A percentile compares a stretch with the other conserved stretches of the same genome.
phyloP scores from a whole-genome alignment of 108 stramenopile genomes.

The Hondaea fermentalgiana region DNA sequence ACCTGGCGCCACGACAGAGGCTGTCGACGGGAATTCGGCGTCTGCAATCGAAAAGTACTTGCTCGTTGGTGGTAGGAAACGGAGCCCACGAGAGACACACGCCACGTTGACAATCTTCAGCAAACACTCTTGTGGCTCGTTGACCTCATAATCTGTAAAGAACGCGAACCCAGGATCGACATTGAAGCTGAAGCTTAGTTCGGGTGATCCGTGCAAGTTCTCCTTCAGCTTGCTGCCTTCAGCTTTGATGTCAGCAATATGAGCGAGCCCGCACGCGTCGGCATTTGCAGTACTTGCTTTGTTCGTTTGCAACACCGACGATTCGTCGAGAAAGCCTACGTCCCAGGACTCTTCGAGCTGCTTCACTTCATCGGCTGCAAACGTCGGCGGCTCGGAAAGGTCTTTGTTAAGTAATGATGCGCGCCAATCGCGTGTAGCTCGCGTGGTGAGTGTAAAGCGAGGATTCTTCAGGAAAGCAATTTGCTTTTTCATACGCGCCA shows the following conservation, averaged over 20 bases:
- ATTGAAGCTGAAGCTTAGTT: background rate
- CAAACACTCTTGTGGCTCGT: background rate
- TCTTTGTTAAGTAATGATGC: background rate
- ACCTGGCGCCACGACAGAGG: background rate
- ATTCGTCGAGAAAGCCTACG: background rate
- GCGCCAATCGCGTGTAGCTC: background rate
- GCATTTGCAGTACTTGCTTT: too few species aligned
- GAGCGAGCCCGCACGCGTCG: too few species aligned
- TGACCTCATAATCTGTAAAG: background rate
- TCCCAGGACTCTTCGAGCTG: background rate
- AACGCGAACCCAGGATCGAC: background rate
- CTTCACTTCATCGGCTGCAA: background rate
- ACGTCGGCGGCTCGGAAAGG: constrained; percentile 3
- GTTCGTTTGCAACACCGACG: too few species aligned
- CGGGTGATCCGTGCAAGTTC: too few species aligned
- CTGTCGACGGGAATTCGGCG: background rate
- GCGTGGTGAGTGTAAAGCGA: background rate
- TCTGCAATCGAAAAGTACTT: background rate
- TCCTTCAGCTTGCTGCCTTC: too few species aligned
- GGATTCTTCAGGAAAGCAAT: constrained; percentile 1
- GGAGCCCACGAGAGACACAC: background rate
- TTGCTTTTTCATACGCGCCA: background rate
- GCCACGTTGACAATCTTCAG: background rate
- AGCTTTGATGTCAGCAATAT: background rate
- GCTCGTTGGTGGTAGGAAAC: background rate